Evolutionary conservation across 441 rosid species (phyloP).

Genomic region (Melastoma candidum): DNA sequence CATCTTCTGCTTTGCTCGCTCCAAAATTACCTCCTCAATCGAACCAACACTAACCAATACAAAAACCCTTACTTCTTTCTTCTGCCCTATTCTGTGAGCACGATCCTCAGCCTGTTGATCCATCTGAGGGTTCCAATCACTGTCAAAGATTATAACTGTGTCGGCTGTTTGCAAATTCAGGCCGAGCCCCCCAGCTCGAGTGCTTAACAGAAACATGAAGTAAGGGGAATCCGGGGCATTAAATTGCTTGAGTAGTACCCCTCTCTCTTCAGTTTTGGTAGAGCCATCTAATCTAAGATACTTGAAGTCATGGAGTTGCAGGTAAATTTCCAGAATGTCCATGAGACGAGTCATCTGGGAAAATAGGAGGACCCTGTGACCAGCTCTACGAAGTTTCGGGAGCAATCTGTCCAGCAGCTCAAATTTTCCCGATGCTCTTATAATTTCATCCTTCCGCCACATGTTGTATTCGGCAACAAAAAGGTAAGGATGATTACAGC

Average conservation of each 20-base stretch:
- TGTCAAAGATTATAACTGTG: neutral
- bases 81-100: constrained; percentile 3
- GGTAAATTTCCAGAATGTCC: neutral
- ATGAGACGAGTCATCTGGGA: constrained; percentile 35
- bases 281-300: neutral
- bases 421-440: constrained; percentile 95
- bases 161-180: constrained; percentile 3
- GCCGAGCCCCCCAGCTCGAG: neutral
- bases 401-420: constrained; percentile 96
- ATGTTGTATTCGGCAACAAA: constrained; percentile 77
- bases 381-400: constrained; percentile 78
- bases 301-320: neutral
- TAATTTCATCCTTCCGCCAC: constrained; percentile 85
- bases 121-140: constrained; percentile 22
- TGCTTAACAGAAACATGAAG: constrained; percentile 2
- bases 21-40: constrained; percentile 96
- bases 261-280: neutral
- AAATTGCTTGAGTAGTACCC: neutral
- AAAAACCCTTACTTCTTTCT: constrained; percentile 47
- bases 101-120: constrained; percentile 38
- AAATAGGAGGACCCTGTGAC: constrained; percentile 89
- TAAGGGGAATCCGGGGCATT: neutral
- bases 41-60: constrained; percentile 99
- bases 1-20: constrained; percentile 99
- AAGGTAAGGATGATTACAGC: constrained; percentile 98